Evolutionary conservation across 202 grass and related monocot genomes (phyloP), one percentile per base, ranked within the genome.

Genomic region (Setaria italica): DNA sequence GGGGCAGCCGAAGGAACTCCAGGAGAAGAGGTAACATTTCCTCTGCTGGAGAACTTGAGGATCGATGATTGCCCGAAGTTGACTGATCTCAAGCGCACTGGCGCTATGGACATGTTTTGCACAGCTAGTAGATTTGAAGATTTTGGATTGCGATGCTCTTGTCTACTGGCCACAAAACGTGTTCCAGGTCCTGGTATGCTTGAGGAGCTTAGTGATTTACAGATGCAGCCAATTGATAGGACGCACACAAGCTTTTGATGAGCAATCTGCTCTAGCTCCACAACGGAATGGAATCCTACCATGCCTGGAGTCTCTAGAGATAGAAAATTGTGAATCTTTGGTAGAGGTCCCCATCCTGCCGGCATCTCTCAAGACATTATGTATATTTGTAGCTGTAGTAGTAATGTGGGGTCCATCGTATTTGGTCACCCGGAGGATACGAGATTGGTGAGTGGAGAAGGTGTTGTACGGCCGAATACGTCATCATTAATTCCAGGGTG

Each of bases 181-280:
- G 47, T 73, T 73, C 29, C 13, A 16, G 48, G 8, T 29, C 16
- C 11, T 74, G 16, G 17, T 12, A 54, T 74, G 29, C 15, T 15
- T 74, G 49, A 33, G 49, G 49, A 54, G 0, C 0, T n/a, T 91
- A 41, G 0, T 0, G 0, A 48, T 91, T 34, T 0, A 0, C 0
- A 0, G 0, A 0, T 88, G 80, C 54, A 8, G 0, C 0, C 29
- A 72, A 4, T 54, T 91, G 42, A 46, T 46, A 6, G 86, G 81
- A 53, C 56, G 33, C 49, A 3, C 9, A 29, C 6, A 11, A 7
- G 16, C 13, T 69, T 16, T 0, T 51, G 25, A 56, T 17, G 25
- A 46, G 6, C 39, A 19, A 17, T 43, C 0, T 53, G 48, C 7
- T 0, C 25, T 51, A 64, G 20, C 14, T 0, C 25, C 62, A 64